These are phyloP conservation scores for Termitomyces sp. DNA, from an alignment of 768 basidiomycete species.

Conservation along the genomic window DNA sequence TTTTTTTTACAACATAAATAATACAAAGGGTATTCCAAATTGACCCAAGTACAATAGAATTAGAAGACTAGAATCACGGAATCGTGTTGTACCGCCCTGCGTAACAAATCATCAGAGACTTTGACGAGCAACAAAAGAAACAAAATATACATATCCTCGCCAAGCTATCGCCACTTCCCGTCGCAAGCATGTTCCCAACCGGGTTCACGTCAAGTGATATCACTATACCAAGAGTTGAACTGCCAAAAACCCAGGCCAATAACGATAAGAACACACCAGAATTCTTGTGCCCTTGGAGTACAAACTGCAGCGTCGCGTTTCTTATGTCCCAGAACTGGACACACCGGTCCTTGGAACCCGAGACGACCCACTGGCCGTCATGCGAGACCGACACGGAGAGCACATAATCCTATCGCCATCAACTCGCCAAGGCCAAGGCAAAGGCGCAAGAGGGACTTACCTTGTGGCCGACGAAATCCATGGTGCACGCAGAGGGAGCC, in stretches of 20 bases:
- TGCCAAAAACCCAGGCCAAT: no score
- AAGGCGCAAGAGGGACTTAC: conserved; percentile 19
- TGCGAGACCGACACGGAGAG: conserved; percentile 68
- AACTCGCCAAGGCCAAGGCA: no score
- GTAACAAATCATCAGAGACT: background rate
- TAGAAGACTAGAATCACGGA: background rate
- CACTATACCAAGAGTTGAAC: conserved; percentile 20
- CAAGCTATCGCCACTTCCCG: conserved; percentile 50
- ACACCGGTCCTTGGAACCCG: conserved; percentile 90
- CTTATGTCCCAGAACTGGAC: conserved; percentile 92
- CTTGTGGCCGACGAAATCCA: conserved; percentile 91
- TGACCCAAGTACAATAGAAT: no score
- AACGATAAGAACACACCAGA: conserved; percentile 30
- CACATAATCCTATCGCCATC: conserved; percentile 43
- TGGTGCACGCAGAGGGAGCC: conserved; percentile 46
- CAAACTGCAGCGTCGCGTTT: conserved; percentile 76
- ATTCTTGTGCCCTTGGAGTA: conserved; percentile 76
- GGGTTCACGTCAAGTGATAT: conserved; percentile 48
- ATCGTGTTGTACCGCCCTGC: conserved; percentile 12
- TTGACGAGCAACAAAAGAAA: conserved; percentile 8
- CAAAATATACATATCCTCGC: conserved; percentile 50
- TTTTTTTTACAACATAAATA: no score
- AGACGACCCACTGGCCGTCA: conserved; percentile 91
- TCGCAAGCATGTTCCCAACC: conserved; percentile 40
- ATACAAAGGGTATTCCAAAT: no score